Base-by-base conservation (phyloP, 768 basidiomycete genomes). In the Chlorophyllum brunneum region DNA sequence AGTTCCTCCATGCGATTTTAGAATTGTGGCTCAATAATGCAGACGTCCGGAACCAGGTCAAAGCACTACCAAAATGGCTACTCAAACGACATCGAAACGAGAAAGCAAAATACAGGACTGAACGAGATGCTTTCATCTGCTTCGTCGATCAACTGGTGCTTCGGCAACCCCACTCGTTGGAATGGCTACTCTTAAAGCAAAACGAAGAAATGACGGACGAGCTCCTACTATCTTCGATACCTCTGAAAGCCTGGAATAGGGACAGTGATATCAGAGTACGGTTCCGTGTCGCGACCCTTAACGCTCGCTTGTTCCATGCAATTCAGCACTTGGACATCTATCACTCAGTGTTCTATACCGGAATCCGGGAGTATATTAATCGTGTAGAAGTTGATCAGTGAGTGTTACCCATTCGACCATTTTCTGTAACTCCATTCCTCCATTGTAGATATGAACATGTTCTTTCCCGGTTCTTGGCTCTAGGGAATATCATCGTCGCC, bases 251-350 rank as follows among this genome's bases (percentile, higher is more conserved):
- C 11, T 42, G 90, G 59, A 76, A 75, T 18, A 61, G 67, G n/a
- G 89, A 98, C 65, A 67, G 72, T 34, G 95, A 98, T 62, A 82
- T 88, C 16, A 81, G 93, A 27, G 87, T 97, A 40, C 83, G 95
- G 13, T 88, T 93, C 62, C 83, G 89, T 26, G 79, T 78, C 1
- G 86, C 86, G 1, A 69, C 75, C 11, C 66, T 79, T n/a, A 82
- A 74, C 47, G 77, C 83, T 26, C 72, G 73, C 6, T 63, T 89
- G 22, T 83, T 90, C 58, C 42, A 53, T 29, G 70, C 77, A 2
- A 64, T 78, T 2, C 71, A 81, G 15, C 70, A 73, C 40, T 59
- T 60, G n/a, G 51, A 67, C 7, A 40, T 53, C 27, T 53, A 45
- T 16, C 51, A 43, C 2, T 53, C 42, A 9, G 15, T n/a, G 6